A percentile compares a stretch with the other conserved stretches of the same genome.
These are phyloP conservation scores for Recurvomyces mirabilis DNA, from an alignment of 495 filamentous ascomycete species.

Conservation along the genomic window DNA sequence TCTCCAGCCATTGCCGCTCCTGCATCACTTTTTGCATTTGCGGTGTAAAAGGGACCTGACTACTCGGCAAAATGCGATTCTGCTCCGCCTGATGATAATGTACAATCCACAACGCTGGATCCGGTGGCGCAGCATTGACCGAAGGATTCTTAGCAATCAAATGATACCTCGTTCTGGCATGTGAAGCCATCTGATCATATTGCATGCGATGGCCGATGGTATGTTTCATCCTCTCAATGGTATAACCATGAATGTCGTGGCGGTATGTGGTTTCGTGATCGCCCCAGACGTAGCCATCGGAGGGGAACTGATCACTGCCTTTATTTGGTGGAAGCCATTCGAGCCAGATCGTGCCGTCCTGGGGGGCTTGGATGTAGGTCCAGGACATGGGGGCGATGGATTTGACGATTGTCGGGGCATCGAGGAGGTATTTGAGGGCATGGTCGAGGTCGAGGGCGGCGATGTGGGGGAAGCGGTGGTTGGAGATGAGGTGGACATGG, in stretches of 20 bases:
- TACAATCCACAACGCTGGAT: constrained; percentile 84
- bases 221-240: constrained; percentile 73
- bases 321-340: constrained; percentile 45
- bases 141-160: constrained; percentile 54
- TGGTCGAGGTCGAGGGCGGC: constrained; percentile 54
- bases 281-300: constrained; percentile 86
- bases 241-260: constrained; percentile 53
- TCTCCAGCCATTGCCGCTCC: constrained; percentile 58
- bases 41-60: constrained; percentile 47
- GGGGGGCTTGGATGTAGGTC: constrained; percentile 76
- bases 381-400: constrained; percentile 72
- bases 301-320: constrained; percentile 52
- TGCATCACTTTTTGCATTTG: constrained; percentile 50
- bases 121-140: constrained; percentile 50
- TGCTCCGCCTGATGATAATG: constrained; percentile 73
- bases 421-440: constrained; percentile 62
- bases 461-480: constrained; percentile 57
- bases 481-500: constrained; percentile 77
- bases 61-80: constrained; percentile 55
- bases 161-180: constrained; percentile 72
- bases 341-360: constrained; percentile 67
- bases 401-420: constrained; percentile 69
- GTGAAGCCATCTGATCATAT: constrained; percentile 53
- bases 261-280: constrained; percentile 61
- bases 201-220: constrained; percentile 60